Conservation (phyloP, 805 yeast genomes). For the Metschnikowia kunwiensis region DNA sequence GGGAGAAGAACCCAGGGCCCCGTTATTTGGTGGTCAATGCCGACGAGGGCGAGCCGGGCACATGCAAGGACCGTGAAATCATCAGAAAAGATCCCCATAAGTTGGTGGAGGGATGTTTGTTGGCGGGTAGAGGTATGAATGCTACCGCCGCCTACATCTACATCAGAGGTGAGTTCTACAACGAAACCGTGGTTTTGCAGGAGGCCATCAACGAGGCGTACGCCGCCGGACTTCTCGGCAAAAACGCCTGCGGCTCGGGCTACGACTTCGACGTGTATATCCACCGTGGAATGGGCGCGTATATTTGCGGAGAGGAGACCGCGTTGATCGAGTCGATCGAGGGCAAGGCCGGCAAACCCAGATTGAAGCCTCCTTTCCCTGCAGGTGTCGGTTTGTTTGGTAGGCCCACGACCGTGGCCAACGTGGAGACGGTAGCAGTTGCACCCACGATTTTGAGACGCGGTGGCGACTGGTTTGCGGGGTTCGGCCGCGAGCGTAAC, state of each 20-base stretch:
- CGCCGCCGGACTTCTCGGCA: constrained; percentile 74
- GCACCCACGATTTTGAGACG: constrained; percentile 87
- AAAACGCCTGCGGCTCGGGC: constrained; percentile 84
- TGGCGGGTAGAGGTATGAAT: constrained; percentile 90
- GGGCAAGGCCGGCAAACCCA: constrained; percentile 92
- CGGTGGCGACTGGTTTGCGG: constrained; percentile 84
- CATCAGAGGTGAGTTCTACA: constrained; percentile 87
- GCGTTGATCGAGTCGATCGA: constrained; percentile 84
- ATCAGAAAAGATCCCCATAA: constrained; percentile 90
- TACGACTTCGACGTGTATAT: constrained; percentile 78
- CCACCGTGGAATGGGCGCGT: constrained; percentile 93
- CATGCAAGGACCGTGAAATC: constrained; percentile 90
- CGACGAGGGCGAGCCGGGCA: constrained; percentile 94
- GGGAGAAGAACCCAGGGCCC: constrained; percentile 91
- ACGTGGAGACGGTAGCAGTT: constrained; percentile 88
- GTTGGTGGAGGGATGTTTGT: constrained; percentile 85
- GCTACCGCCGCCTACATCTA: constrained; percentile 91
- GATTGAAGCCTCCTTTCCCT: constrained; percentile 93
- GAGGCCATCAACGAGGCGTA: constrained; percentile 86
- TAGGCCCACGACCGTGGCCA: constrained; percentile 87
- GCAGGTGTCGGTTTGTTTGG: constrained; percentile 92
- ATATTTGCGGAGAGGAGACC: constrained; percentile 90
- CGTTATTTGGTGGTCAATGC: constrained; percentile 87
- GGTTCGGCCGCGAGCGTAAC: constrained; percentile 83
- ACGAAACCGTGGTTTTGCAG: constrained; percentile 73